A percentile compares a stretch with the other conserved stretches of the same genome.
These are phyloP conservation scores for Hypholoma sublateritium DNA, from an alignment of 768 basidiomycete species.

Conservation along the genomic window DNA sequence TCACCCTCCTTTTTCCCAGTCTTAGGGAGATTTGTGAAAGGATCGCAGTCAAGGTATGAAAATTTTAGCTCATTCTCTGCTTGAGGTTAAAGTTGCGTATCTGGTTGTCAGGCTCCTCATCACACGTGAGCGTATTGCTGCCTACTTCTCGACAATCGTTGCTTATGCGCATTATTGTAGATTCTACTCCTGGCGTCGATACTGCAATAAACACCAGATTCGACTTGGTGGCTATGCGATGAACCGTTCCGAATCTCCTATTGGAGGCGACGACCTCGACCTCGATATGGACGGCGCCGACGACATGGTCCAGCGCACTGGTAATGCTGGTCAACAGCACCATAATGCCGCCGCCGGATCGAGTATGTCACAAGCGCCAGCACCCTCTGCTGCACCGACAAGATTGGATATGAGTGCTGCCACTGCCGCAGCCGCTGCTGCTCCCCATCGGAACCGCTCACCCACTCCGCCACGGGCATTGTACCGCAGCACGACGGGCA, in stretches of 20 bases:
- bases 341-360: background rate
- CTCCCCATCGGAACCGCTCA: conserved; percentile 55
- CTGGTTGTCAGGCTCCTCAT: conserved; percentile 65
- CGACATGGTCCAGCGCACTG: background rate
- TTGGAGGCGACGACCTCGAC: conserved; percentile 43
- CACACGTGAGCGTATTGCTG: conserved; percentile 63
- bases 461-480: conserved; percentile 81
- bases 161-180: conserved; percentile 33
- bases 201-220: conserved; percentile 92
- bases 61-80: background rate
- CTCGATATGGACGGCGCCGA: conserved; percentile 40
- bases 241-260: conserved; percentile 53
- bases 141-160: background rate
- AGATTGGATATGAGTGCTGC: conserved; percentile 25
- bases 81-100: no score
- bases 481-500: conserved; percentile 84
- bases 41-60: conserved; percentile 72
- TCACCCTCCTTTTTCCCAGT: conserved; percentile 25
- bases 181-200: conserved; percentile 89
- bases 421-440: conserved; percentile 16
- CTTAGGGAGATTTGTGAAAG: conserved; percentile 86
- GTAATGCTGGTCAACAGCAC: background rate
- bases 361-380: background rate
- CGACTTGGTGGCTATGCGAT: conserved; percentile 84
- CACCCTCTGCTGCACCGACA: background rate